These are phyloP conservation scores for Pestalotiopsis sp. DNA, from an alignment of 2,329 filamentous ascomycete species.

Conservation along the genomic window DNA sequence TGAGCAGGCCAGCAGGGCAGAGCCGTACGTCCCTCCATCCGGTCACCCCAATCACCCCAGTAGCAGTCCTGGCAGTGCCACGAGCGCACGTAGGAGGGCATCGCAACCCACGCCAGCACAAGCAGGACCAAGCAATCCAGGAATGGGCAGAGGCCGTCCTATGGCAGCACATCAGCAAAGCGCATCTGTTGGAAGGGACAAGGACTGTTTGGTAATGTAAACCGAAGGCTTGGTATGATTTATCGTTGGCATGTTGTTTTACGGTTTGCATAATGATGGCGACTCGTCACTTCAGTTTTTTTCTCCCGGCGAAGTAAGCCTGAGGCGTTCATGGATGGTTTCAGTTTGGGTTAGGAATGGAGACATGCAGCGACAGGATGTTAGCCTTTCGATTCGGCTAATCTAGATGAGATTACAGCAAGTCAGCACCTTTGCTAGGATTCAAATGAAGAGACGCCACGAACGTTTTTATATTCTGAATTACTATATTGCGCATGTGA, in stretches of 20 bases:
- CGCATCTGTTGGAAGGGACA: constrained; percentile 23
- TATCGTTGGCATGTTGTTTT: not conserved
- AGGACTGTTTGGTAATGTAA: constrained; percentile 32
- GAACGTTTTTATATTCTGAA: not conserved
- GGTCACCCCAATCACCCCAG: constrained; percentile 53
- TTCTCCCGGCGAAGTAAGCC: not conserved
- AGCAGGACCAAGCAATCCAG: constrained; percentile 23
- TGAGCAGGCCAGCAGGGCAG: constrained; percentile 56
- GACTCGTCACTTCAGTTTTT: not conserved
- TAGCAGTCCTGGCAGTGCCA: constrained; percentile 36
- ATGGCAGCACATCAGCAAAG: constrained; percentile 19
- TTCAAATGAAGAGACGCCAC: not conserved
- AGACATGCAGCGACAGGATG: not conserved
- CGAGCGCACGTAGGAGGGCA: constrained; percentile 22
- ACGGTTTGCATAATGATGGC: not conserved
- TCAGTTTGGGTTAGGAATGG: not conserved
- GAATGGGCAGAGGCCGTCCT: constrained; percentile 40
- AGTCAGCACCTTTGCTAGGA: not conserved
- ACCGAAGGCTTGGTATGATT: not conserved
- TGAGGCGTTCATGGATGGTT: not conserved
- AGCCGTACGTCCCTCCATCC: constrained; percentile 53
- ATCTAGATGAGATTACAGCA: not conserved
- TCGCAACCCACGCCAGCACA: not conserved
- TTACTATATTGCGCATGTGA: not conserved
- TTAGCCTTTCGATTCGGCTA: not conserved